Conservation (phyloP, 495 filamentous ascomycete species). For the Penicillium coprophilum region DNA sequence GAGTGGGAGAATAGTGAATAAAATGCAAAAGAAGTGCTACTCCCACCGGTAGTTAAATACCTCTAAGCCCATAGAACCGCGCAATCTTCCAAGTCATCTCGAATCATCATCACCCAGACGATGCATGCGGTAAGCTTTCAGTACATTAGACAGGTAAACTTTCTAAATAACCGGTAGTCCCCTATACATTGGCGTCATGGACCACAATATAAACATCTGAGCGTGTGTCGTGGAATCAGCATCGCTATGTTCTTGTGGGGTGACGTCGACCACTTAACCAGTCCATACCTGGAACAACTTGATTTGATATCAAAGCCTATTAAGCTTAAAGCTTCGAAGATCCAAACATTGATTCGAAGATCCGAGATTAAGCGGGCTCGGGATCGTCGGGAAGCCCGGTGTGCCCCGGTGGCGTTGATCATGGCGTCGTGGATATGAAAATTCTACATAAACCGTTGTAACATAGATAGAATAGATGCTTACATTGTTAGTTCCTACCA, state of each 20-base stretch:
- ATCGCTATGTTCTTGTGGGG: background rate
- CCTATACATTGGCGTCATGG: constrained; percentile 5
- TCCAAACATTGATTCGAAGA: background rate
- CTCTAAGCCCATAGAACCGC: background rate
- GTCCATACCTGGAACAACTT: background rate
- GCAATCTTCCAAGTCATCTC: background rate
- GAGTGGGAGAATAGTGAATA: too few relatives aligned
- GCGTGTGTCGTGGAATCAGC: background rate
- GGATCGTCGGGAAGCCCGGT: background rate
- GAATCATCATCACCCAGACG: background rate
- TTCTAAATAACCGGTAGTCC: background rate
- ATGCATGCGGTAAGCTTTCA: constrained; percentile 1
- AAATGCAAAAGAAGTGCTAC: background rate
- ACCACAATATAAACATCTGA: background rate
- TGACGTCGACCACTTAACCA: constrained; percentile 8
- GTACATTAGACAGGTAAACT: background rate
- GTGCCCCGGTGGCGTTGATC: background rate
- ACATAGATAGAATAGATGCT: background rate
- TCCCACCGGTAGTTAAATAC: background rate
- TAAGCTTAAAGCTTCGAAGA: background rate
- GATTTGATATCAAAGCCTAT: background rate
- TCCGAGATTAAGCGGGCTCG: background rate
- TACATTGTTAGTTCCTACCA: background rate
- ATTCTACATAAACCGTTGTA: background rate
- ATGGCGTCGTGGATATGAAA: constrained; percentile 8